Base-by-base conservation (phyloP, 2,329 filamentous ascomycete genomes). In the Bipolaris zeicola region DNA sequence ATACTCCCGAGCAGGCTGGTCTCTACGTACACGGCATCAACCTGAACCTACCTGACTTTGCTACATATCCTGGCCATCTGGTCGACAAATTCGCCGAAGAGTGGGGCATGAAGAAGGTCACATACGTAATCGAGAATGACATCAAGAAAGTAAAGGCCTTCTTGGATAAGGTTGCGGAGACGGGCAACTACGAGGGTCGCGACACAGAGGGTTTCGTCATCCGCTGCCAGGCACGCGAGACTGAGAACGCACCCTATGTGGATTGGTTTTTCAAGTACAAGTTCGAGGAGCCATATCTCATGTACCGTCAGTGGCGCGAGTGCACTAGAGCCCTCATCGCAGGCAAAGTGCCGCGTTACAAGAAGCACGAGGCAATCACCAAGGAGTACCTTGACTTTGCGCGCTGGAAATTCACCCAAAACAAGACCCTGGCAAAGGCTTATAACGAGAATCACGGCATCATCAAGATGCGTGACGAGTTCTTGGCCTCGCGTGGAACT, bases 251-350 rank as follows among this genome's bases (percentile, higher is more conserved):
- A 1, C 83, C 85, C 0, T 95, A 88, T 74, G 79, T 85, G n/a
- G 93, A 99, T 75, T 99, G 95, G 95, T 99, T 99, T 78, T 99
- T 99, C 87, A 99, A 99, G 78, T 99, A 93, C 85, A 99, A 99
- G 79, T 99, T 99, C 58, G 95, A 99, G 72, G 95, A 99, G 78
- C 95, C 95, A 0, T 99, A 99, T 73, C 81, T 99, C 58, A 96
- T 99, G 92, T 99, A 98, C 78, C 88, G 95, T 22, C 95, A 99
- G 79, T 99, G 95, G 95, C 88, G 95, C 60, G 95, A 99, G 79
- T 96, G 91, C 73, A 99, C 95, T 39, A 98, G 96, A 76, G 85
- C 91, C 5, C 78, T 98, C 55, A 97, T 99, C 64, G 71, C 83
- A 1, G 89, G 89, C 13, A 89, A 86, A 66, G 78, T 85, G 37